A percentile compares a stretch with the other conserved stretches of the same genome.
phyloP scores from a whole-genome alignment of 371 early-diverging fungal genomes.

The Nematocida sp. region DNA sequence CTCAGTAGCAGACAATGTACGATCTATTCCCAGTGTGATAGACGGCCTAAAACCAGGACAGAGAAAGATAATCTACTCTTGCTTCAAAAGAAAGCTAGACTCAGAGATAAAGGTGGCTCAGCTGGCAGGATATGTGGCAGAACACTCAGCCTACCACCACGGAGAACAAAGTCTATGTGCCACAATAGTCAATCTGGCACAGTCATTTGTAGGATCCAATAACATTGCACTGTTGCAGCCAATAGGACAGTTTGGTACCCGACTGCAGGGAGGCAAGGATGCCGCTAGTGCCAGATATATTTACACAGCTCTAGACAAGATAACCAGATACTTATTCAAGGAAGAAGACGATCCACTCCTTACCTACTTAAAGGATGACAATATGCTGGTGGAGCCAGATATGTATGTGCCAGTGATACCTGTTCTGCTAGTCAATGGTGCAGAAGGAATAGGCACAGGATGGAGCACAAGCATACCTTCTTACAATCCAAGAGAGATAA shows the following conservation, averaged over 20 bases:
- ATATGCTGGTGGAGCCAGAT: constrained; percentile 82
- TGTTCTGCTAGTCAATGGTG: constrained; percentile 89
- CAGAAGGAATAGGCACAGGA: constrained; percentile 96
- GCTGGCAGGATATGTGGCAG: constrained; percentile 83
- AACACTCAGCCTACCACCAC: constrained; percentile 90
- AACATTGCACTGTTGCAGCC: constrained; percentile 86
- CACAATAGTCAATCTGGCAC: constrained; percentile 92
- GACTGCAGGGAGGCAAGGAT: constrained; percentile 89
- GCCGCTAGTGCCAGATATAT: constrained; percentile 95
- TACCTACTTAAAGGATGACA: constrained; percentile 83
- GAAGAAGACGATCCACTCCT: constrained; percentile 79
- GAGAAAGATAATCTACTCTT: constrained; percentile 86
- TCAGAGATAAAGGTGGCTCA: constrained; percentile 88
- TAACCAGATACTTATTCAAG: constrained; percentile 78
- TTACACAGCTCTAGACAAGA: constrained; percentile 72
- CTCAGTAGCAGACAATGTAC: constrained; percentile 88
- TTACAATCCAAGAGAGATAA: constrained; percentile 83
- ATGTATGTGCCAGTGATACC: constrained; percentile 94
- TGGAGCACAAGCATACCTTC: constrained; percentile 70
- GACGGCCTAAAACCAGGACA: constrained; percentile 98
- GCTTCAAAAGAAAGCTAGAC: constrained; percentile 76
- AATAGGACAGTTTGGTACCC: constrained; percentile 89
- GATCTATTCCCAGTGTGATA: constrained; percentile 90
- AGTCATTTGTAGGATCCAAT: constrained; percentile 88
- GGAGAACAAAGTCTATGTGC: constrained; percentile 79